A percentile compares a stretch with the other conserved stretches of the same genome.
These are phyloP conservation scores for Incumbomyces lentus DNA, from an alignment of 2,329 filamentous ascomycete species.

Conservation along the genomic window DNA sequence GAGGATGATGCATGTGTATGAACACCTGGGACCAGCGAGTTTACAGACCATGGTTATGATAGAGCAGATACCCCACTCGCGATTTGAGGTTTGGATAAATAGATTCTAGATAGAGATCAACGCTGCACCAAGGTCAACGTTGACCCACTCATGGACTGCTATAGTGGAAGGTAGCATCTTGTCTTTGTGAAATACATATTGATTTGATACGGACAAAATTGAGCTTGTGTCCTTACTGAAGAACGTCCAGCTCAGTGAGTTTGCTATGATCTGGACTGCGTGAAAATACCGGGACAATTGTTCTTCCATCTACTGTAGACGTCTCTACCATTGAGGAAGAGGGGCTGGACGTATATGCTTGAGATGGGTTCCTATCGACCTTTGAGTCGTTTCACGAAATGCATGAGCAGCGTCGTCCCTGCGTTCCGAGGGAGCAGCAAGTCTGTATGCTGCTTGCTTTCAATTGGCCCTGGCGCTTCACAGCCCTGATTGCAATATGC, in stretches of 20 bases:
- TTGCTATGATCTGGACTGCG: constrained; percentile 19
- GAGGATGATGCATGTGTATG: too few species aligned
- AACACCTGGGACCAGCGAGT: too few species aligned
- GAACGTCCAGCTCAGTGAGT: constrained; percentile 18
- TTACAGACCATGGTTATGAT: not conserved
- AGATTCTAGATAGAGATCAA: not conserved
- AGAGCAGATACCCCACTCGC: not conserved
- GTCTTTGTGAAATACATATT: not conserved
- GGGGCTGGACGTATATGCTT: constrained; percentile 28
- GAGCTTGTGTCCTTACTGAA: constrained; percentile 8
- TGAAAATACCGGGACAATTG: constrained; percentile 20
- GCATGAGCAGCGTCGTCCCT: too few species aligned
- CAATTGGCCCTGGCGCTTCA: too few species aligned
- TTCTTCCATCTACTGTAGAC: constrained; percentile 43
- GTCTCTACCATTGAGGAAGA: constrained; percentile 26
- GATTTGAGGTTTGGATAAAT: not conserved
- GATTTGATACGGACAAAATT: not conserved
- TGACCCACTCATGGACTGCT: too few species aligned
- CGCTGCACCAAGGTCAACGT: too few species aligned
- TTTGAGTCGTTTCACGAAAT: too few species aligned
- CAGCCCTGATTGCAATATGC: too few species aligned
- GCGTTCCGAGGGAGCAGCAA: too few species aligned
- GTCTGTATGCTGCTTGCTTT: too few species aligned
- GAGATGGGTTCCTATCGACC: constrained; percentile 20
- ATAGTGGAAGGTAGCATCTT: not conserved